phyloP scores from a whole-genome alignment of 2,329 filamentous ascomycete genomes.

The Leptographium wingfieldii region DNA sequence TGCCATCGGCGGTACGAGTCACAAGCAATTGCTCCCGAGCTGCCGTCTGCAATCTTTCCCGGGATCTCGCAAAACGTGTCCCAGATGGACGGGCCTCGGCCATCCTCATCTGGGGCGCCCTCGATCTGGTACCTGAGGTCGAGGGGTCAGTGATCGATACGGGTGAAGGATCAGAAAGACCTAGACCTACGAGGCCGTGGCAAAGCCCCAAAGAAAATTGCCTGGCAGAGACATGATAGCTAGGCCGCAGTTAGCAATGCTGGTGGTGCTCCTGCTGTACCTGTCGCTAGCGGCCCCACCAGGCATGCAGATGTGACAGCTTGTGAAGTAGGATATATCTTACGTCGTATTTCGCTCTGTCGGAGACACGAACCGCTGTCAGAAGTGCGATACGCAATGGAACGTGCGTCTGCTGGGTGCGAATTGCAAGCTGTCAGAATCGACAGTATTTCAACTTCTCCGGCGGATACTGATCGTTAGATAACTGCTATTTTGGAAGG shows the following conservation, averaged over 20 bases:
- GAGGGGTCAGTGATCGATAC: not conserved
- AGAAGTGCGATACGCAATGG: too few relatives aligned
- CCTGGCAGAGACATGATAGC: slow-evolving; percentile 43
- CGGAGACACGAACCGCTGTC: too few relatives aligned
- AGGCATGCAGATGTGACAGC: too few relatives aligned
- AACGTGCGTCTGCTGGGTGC: too few relatives aligned
- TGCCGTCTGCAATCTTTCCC: slow-evolving; percentile 71
- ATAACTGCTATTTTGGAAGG: too few relatives aligned
- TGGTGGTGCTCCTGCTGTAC: too few relatives aligned
- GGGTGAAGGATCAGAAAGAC: not conserved
- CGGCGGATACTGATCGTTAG: too few relatives aligned
- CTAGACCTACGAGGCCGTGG: slow-evolving; percentile 54
- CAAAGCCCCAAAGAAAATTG: slow-evolving; percentile 70
- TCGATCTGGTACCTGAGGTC: slow-evolving; percentile 70
- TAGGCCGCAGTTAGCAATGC: not conserved
- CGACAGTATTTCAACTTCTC: too few relatives aligned
- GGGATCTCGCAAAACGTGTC: slow-evolving; percentile 74
- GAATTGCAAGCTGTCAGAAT: too few relatives aligned
- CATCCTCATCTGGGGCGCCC: slow-evolving; percentile 61
- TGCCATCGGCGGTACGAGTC: slow-evolving; percentile 73
- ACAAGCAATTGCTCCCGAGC: slow-evolving; percentile 65
- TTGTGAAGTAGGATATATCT: too few relatives aligned
- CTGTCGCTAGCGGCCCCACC: too few relatives aligned
- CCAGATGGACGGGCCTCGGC: slow-evolving; percentile 75
- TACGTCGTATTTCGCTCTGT: too few relatives aligned